Conservation (phyloP, 2,329 filamentous ascomycete genomes). For the Fusarium chaquense region DNA sequence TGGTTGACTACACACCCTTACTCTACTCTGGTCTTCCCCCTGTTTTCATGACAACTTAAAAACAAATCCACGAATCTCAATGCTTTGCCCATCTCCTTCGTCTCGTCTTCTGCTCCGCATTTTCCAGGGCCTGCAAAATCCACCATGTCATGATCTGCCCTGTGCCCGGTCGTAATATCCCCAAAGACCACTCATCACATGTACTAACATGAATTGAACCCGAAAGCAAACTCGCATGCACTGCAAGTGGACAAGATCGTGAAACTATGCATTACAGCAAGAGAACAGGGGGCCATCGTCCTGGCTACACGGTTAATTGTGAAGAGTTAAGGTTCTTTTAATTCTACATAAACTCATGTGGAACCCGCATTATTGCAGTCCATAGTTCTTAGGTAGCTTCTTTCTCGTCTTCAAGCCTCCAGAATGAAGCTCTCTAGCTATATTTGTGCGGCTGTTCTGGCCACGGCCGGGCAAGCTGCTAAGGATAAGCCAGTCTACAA, state of each 20-base stretch:
- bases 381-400: slow-evolving; percentile 15
- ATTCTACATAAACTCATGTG: slow-evolving; percentile 26
- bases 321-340: slow-evolving; percentile 3
- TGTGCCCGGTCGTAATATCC: slow-evolving; percentile 10
- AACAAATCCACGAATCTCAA: slow-evolving; percentile 41
- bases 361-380: slow-evolving; percentile 13
- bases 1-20: slow-evolving; percentile 3
- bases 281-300: not conserved
- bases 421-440: slow-evolving; percentile 50
- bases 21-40: not conserved
- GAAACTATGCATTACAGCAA: not conserved
- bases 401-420: slow-evolving; percentile 8
- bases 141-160: slow-evolving; percentile 31
- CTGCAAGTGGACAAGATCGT: slow-evolving; percentile 2
- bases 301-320: slow-evolving; percentile 41
- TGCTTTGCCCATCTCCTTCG: slow-evolving; percentile 17
- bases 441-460: slow-evolving; percentile 43
- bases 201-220: not conserved
- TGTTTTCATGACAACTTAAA: slow-evolving; percentile 19
- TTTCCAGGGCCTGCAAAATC: slow-evolving; percentile 36
- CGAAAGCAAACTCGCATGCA: slow-evolving; percentile 11
- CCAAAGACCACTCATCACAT: not conserved
- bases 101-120: slow-evolving; percentile 37
- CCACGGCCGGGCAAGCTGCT: slow-evolving; percentile 44
- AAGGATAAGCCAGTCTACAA: slow-evolving; percentile 66